A percentile compares a stretch with the other conserved stretches of the same genome.
phyloP scores from a whole-genome alignment of 768 basidiomycete species.

The Tulasnella calospora region DNA sequence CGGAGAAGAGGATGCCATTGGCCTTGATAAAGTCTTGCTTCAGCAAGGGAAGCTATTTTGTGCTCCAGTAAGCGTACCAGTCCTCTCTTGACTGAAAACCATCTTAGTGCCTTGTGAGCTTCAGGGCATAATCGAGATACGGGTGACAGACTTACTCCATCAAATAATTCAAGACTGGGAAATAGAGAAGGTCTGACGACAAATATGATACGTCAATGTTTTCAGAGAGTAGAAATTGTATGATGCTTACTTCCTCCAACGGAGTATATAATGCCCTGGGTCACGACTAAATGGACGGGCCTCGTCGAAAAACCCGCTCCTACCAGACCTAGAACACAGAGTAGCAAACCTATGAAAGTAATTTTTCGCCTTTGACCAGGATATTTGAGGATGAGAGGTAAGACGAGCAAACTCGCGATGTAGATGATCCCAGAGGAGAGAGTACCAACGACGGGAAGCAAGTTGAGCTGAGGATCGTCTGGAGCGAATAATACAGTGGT shows the following conservation, averaged over 20 bases:
- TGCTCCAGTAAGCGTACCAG: not conserved
- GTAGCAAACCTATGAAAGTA: not conserved
- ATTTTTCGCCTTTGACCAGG: not conserved
- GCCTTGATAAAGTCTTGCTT: not conserved
- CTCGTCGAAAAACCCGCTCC: slow-evolving; percentile 15
- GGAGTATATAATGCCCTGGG: slow-evolving; percentile 17
- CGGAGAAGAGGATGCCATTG: slow-evolving; percentile 22
- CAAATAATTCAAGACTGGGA: slow-evolving; percentile 3
- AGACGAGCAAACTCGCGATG: slow-evolving; percentile 8
- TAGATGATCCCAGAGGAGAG: slow-evolving; percentile 22
- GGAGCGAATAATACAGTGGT: not conserved
- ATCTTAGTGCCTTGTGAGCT: not conserved
- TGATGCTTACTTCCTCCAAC: slow-evolving; percentile 16
- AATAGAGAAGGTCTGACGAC: not conserved
- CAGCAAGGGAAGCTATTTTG: not conserved
- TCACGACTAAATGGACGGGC: slow-evolving; percentile 4
- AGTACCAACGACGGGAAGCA: slow-evolving; percentile 21
- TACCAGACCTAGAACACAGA: slow-evolving; percentile 13
- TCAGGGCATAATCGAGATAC: not conserved
- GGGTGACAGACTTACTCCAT: not conserved
- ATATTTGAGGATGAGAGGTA: not conserved
- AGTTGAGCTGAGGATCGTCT: not conserved
- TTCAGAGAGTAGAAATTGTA: not conserved
- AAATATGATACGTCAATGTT: not conserved
- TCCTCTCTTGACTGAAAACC: slow-evolving; percentile 22